phyloP scores from a whole-genome alignment of 768 basidiomycete genomes.

The Collybia nuda region DNA sequence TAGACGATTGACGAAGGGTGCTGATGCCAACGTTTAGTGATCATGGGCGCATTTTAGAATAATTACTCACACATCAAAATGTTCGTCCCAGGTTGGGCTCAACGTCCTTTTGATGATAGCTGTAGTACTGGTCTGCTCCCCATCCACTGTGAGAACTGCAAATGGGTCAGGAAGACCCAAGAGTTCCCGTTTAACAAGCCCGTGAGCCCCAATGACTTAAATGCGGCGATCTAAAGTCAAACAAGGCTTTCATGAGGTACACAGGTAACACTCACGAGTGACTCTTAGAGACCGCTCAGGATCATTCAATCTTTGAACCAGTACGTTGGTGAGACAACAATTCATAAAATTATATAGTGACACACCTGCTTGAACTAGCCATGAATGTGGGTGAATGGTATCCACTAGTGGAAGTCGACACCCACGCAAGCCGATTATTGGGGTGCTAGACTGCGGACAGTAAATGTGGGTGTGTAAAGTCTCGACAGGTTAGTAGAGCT shows the following conservation, averaged over 20 bases:
- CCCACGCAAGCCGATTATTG: neutral
- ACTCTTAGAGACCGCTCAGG: conserved; percentile 49
- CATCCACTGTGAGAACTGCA: conserved; percentile 84
- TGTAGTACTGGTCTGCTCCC: conserved; percentile 79
- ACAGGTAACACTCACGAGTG: conserved; percentile 36
- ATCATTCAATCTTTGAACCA: conserved; percentile 39
- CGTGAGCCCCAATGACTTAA: conserved; percentile 74
- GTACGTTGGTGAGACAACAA: conserved; percentile 11
- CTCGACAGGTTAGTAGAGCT: conserved; percentile 1
- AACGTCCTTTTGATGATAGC: conserved; percentile 66
- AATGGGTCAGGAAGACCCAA: conserved; percentile 87
- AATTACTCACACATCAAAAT: conserved; percentile 74
- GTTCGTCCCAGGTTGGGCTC: conserved; percentile 81
- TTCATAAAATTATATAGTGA: conserved; percentile 1
- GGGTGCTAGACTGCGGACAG: conserved; percentile 3
- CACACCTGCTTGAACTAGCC: conserved; percentile 34
- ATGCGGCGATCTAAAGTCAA: neutral
- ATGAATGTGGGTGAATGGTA: neutral
- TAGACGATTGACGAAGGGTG: conserved; percentile 69
- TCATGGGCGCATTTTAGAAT: conserved; percentile 11
- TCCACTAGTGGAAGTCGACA: neutral
- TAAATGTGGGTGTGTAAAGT: conserved; percentile 1
- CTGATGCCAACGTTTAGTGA: conserved; percentile 33
- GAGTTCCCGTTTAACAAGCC: conserved; percentile 74
- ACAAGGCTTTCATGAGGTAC: conserved; percentile 1